Conservation (phyloP, 495 filamentous ascomycete species). For the Baudoinia panamericana region DNA sequence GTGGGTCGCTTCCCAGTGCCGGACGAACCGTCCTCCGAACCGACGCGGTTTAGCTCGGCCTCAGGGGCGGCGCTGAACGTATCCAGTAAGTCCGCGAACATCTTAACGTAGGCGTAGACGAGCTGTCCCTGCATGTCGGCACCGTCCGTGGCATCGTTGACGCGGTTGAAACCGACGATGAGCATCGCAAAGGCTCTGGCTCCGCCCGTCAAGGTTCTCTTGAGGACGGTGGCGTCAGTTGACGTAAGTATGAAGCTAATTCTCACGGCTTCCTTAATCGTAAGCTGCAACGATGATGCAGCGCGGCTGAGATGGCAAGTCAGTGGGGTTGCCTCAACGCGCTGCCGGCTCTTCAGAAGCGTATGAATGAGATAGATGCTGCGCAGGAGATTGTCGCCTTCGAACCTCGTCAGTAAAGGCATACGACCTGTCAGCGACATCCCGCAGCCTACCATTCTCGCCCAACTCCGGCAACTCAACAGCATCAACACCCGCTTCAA, state of each 20-base stretch:
- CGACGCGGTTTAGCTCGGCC: neutral
- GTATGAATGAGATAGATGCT: constrained; percentile 12
- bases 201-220: constrained; percentile 4
- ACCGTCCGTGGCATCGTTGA: constrained; percentile 8
- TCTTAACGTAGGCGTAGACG: constrained; percentile 13
- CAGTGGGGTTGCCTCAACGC: constrained; percentile 3
- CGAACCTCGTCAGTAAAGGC: neutral
- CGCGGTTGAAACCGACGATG: constrained; percentile 12
- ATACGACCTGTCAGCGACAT: neutral
- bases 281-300: constrained; percentile 8
- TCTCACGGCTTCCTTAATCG: constrained; percentile 4
- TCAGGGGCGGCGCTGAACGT: constrained; percentile 5
- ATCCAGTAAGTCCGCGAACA: constrained; percentile 13
- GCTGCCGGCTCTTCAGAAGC: neutral
- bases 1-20: too few relatives aligned
- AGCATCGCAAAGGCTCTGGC: constrained; percentile 2
- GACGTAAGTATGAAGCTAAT: neutral
- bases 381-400: constrained; percentile 15
- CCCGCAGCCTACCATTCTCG: constrained; percentile 6
- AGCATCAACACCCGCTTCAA: neutral
- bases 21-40: neutral
- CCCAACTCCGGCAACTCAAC: constrained; percentile 12
- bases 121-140: constrained; percentile 12
- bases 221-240: neutral
- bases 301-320: constrained; percentile 13